Base-by-base conservation (phyloP, 2,329 filamentous ascomycete species). In the Epichloe baconii region DNA sequence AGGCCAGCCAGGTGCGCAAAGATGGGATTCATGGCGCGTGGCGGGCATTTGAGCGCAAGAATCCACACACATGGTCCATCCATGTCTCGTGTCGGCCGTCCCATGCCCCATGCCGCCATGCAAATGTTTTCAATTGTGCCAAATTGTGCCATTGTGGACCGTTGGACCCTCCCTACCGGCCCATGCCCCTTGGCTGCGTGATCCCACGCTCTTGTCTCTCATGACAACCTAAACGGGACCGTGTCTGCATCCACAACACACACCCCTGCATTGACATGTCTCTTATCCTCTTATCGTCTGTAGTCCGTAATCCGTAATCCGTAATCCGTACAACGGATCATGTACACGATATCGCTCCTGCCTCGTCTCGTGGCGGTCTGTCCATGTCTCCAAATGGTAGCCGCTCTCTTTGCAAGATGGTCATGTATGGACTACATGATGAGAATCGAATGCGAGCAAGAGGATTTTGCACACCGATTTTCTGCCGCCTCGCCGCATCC, bases 151-250 rank as follows among this genome's bases (percentile, higher is more conserved):
- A 31, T 31, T 23, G 8, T n/a, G 41, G 43, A 34, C 19, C 19
- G 42, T 41, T 15, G 48, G 41, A 38, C 41, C 48, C 48, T 38
- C 41, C 31, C 23, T 31, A 31, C 26, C 26, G 40, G 48, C 48
- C 36, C 36, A 34, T 41, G 43, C 23, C 43, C 42, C 26, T 43
- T 42, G 19, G 34, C 48, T 46, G 48, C 43, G 48, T 50, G 48
- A 50, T 50, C 42, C 41, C 43, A 50, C 43, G 36, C 48, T 46
- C 34, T 4, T 44, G 48, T 46, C 48, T 50, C 48, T 50, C 48
- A 50, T 50, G 48, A 50, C 36, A 43, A 34, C 41, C 31, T 21
- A 49, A 44, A 45, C 26, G 17, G 17, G 10, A 36, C 31, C 31
- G 34, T 37, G 26, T 10, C 31, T 38, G 23, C 34, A 49, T 21